Evolutionary conservation across 768 basidiomycete species (phyloP), one percentile per base, ranked within the genome.

Genomic region (Lentinula detonsa): DNA sequence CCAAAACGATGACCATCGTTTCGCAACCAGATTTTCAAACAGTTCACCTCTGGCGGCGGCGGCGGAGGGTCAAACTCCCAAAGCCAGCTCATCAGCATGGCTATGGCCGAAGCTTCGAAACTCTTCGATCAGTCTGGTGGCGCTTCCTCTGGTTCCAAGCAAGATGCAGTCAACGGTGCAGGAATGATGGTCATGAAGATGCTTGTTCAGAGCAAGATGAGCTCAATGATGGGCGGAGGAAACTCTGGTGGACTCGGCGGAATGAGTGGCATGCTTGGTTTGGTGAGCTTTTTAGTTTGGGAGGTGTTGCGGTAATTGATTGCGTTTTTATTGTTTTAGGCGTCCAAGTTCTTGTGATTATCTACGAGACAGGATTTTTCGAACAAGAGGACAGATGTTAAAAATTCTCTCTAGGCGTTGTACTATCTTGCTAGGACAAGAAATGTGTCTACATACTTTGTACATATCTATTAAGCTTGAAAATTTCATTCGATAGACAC

Each of bases 181-280:
- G 91, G 88, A 3, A 86, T 88, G 85, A 93, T 88, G 0, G 84
- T 91, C 61, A 86, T 92, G 83, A 93, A 95, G 75, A 76, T 94
- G 43, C 68, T 93, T 48, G 84, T 91, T 5, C 85, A 90, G 68
- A 84, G 81, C 45, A 86, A 88, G 72, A 77, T 85, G 66, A 78
- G 78, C 64, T 75, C 71, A 33, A 70, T 74, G 1, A 75, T 72
- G 16, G 88, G 86, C 3, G 88, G 90, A 0, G 75, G 82, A 13
- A 81, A 84, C 68, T 90, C 89, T 21, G 88, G 90, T 43, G 90
- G 91, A 1, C 69, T 94, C 45, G 69, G 85, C 45, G 69, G 81
- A 11, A 66, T 94, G 58, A 75, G 86, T 76, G 67, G 34, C 16
- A 33, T 51, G 81, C 45, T 72, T 91, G 69, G 90, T 90, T 10